Evolutionary conservation across 352 stramenopile species (phyloP).

Genomic region (Pythium aquatile): DNA sequence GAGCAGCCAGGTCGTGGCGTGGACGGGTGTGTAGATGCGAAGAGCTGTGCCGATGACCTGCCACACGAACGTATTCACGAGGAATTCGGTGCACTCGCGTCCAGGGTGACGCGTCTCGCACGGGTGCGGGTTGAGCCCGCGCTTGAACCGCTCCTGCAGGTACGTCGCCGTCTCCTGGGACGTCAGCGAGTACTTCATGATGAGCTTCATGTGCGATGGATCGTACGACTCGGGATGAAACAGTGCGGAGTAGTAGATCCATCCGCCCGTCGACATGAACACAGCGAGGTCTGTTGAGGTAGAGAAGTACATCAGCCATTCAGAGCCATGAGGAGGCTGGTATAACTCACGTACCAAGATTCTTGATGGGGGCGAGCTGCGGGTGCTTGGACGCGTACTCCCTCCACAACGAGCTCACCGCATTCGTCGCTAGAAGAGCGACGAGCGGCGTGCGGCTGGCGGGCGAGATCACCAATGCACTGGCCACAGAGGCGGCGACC

Average conservation of each 20-base stretch:
- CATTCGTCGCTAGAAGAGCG: constrained; percentile 51
- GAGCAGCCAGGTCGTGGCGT: constrained; percentile 50
- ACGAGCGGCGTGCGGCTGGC: constrained; percentile 45
- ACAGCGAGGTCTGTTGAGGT: constrained; percentile 36
- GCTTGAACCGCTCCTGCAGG: constrained; percentile 41
- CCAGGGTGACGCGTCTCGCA: constrained; percentile 49
- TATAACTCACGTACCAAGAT: constrained; percentile 22
- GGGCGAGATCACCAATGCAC: constrained; percentile 34
- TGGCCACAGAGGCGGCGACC: constrained; percentile 34
- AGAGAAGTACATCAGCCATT: not conserved
- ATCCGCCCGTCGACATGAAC: constrained; percentile 52
- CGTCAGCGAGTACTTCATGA: constrained; percentile 62
- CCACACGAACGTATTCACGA: constrained; percentile 37
- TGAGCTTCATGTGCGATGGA: constrained; percentile 48
- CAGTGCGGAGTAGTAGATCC: constrained; percentile 61
- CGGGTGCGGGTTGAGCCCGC: constrained; percentile 46
- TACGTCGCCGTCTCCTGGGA: constrained; percentile 29
- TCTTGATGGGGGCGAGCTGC: constrained; percentile 31
- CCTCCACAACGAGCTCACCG: constrained; percentile 37
- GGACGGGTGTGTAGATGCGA: constrained; percentile 55
- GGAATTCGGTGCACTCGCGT: constrained; percentile 39
- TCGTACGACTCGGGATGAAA: constrained; percentile 64
- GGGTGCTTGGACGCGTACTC: constrained; percentile 33
- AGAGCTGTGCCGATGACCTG: constrained; percentile 39
- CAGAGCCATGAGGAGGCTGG: not conserved